Evolutionary conservation across 2,329 filamentous ascomycete species (phyloP).

Genomic region (Fonsecaea multimorphosa): DNA sequence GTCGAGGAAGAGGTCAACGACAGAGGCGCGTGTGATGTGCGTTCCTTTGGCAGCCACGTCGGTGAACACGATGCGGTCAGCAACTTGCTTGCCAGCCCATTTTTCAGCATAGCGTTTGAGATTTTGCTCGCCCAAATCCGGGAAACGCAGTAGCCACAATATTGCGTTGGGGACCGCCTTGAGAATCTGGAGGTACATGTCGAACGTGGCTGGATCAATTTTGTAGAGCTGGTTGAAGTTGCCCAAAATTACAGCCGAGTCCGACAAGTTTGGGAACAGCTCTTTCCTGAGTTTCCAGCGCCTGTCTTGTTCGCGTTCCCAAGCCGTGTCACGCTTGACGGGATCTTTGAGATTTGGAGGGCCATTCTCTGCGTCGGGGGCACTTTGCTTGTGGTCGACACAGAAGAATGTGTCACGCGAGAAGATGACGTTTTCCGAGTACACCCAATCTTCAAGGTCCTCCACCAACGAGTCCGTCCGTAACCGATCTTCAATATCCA

Average conservation of each 20-base stretch:
- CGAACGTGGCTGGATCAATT: slow-evolving; percentile 96
- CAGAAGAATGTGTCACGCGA: slow-evolving; percentile 97
- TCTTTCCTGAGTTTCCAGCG: slow-evolving; percentile 94
- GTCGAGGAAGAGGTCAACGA: slow-evolving; percentile 94
- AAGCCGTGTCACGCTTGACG: slow-evolving; percentile 70
- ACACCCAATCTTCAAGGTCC: slow-evolving; percentile 82
- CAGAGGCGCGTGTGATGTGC: slow-evolving; percentile 87
- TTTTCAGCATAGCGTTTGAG: slow-evolving; percentile 76
- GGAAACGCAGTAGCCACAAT: slow-evolving; percentile 95
- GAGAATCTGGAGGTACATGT: slow-evolving; percentile 92
- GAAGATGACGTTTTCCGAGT: slow-evolving; percentile 95
- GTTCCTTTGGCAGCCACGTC: slow-evolving; percentile 94
- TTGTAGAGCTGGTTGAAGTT: slow-evolving; percentile 99
- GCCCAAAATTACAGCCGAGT: slow-evolving; percentile 87
- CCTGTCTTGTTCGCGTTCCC: slow-evolving; percentile 80
- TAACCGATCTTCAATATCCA: slow-evolving; percentile 71
- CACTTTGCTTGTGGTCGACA: slow-evolving; percentile 93
- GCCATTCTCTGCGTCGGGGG: slow-evolving; percentile 63
- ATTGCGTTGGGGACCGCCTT: slow-evolving; percentile 83
- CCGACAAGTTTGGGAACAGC: slow-evolving; percentile 79
- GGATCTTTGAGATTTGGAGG: slow-evolving; percentile 31
- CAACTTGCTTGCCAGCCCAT: slow-evolving; percentile 87
- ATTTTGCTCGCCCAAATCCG: slow-evolving; percentile 87
- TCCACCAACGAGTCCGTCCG: slow-evolving; percentile 70
- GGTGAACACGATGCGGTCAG: slow-evolving; percentile 87